Percentiles rank a stretch among this genome's conserved stretches.
phyloP scores from a whole-genome alignment of 2,329 filamentous ascomycete genomes.

The Raffaelea albimanens region DNA sequence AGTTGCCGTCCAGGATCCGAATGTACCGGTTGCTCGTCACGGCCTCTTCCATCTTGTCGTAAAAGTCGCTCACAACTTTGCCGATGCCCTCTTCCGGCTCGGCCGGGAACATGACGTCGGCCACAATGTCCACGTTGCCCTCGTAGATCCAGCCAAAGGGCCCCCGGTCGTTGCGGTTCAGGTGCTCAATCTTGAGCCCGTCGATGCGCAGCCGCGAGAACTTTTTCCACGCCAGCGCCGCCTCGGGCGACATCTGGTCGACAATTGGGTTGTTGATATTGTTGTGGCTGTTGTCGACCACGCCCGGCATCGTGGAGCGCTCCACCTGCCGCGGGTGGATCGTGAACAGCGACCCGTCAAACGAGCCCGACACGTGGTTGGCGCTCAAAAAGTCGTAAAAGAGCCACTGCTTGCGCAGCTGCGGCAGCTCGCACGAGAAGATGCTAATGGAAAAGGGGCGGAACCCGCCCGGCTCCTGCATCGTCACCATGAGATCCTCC shows the following conservation, averaged over 20 bases:
- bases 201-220: conserved; percentile 89
- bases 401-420: conserved; percentile 88
- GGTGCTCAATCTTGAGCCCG: conserved; percentile 85
- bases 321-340: conserved; percentile 92
- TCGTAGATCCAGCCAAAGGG: conserved; percentile 98
- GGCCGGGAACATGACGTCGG: conserved; percentile 87
- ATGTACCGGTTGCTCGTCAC: conserved; percentile 69
- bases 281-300: conserved; percentile 48
- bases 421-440: conserved; percentile 87
- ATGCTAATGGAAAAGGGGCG: conserved; percentile 94
- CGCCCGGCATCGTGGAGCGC: conserved; percentile 20
- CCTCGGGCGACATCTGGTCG: conserved; percentile 6
- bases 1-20: conserved; percentile 41
- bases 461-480: conserved; percentile 85
- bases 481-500: conserved; percentile 82
- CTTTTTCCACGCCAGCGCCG: conserved; percentile 70
- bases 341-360: conserved; percentile 91
- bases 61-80: conserved; percentile 95
- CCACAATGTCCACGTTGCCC: conserved; percentile 91
- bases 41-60: conserved; percentile 88
- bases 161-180: conserved; percentile 86
- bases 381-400: conserved; percentile 97
- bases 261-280: conserved; percentile 28
- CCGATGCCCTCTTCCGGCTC: conserved; percentile 82
- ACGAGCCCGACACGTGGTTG: conserved; percentile 92